phyloP scores from a whole-genome alignment of 257 asterid genomes.

The Orobanche coerulescens region DNA sequence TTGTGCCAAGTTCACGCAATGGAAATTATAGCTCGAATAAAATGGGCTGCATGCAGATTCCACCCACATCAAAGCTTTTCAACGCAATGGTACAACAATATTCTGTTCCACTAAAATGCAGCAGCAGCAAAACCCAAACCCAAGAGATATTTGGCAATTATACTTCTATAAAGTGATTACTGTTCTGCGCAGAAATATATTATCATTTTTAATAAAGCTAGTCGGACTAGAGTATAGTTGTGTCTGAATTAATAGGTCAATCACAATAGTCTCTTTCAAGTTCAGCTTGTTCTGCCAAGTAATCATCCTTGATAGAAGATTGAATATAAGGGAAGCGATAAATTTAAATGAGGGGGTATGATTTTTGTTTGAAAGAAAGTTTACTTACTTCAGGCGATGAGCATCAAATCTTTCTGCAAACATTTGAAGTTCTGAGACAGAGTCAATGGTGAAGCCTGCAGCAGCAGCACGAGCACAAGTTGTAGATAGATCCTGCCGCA shows the following conservation, averaged over 20 bases:
- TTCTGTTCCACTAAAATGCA: too few relatives aligned
- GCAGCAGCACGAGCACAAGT: slow-evolving; percentile 81
- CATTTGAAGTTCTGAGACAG: slow-evolving; percentile 67
- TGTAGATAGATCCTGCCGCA: slow-evolving; percentile 58
- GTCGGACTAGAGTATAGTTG: background rate
- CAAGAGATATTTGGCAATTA: background rate
- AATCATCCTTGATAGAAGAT: background rate
- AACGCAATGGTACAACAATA: background rate
- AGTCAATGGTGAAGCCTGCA: slow-evolving; percentile 67
- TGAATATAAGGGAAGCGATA: background rate
- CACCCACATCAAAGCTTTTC: background rate
- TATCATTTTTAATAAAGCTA: background rate
- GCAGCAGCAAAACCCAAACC: too few relatives aligned
- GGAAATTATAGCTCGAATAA: too few relatives aligned
- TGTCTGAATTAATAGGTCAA: background rate
- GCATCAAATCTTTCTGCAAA: slow-evolving; percentile 85
- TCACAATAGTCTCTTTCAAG: background rate
- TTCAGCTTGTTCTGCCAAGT: background rate
- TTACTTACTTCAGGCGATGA: slow-evolving; percentile 64
- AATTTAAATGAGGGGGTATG: slow-evolving; percentile 4
- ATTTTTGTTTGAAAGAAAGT: slow-evolving; percentile 15
- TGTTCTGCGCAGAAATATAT: background rate
- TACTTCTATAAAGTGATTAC: background rate
- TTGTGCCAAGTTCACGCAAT: background rate
- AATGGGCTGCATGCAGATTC: background rate